These are phyloP conservation scores for Colletotrichum melonis DNA, from an alignment of 2,329 filamentous ascomycete genomes.

Conservation along the genomic window DNA sequence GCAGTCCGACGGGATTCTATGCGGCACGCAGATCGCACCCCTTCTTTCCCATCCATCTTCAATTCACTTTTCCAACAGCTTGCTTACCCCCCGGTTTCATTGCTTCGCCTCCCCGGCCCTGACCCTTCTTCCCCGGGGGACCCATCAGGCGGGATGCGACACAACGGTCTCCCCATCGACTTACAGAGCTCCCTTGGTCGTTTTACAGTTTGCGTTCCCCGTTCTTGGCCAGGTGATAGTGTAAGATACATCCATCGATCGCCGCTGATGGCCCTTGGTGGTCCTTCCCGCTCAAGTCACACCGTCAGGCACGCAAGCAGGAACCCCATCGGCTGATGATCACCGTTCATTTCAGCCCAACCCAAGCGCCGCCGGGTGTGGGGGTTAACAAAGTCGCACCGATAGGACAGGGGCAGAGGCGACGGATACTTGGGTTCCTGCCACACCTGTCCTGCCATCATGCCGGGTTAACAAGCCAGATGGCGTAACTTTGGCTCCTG, in stretches of 20 bases:
- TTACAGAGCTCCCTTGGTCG: neutral
- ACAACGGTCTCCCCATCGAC: slow-evolving; percentile 1
- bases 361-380: neutral
- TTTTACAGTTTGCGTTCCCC: neutral
- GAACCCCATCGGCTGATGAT: slow-evolving; percentile 22
- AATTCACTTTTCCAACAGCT: neutral
- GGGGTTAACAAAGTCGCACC: neutral
- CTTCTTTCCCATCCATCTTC: neutral
- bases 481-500: neutral
- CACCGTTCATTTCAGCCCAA: slow-evolving; percentile 32
- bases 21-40: slow-evolving; percentile 3
- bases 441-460: neutral
- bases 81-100: neutral
- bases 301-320: slow-evolving; percentile 24
- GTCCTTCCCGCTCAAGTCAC: neutral
- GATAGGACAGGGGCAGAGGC: neutral
- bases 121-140: slow-evolving; percentile 14
- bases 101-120: neutral
- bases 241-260: slow-evolving; percentile 2
- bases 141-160: slow-evolving; percentile 29
- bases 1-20: neutral
- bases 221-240: neutral
- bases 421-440: neutral
- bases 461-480: neutral
- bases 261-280: neutral